These are phyloP conservation scores for Colletotrichum sp. DNA, from an alignment of 2,329 filamentous ascomycete genomes.

Conservation along the genomic window DNA sequence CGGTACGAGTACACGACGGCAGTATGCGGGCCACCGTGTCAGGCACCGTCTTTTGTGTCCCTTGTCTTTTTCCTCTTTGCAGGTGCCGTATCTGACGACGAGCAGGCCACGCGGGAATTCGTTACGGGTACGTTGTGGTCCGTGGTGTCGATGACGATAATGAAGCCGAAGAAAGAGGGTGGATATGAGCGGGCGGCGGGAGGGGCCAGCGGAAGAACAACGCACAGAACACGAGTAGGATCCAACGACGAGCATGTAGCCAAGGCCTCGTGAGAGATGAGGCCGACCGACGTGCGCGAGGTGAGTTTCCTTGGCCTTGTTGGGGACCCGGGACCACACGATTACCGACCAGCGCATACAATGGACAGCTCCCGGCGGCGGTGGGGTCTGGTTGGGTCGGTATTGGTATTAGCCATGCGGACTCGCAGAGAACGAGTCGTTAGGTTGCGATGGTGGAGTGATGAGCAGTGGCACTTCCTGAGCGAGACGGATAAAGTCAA, in stretches of 20 bases:
- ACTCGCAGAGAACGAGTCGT: neutral
- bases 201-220: neutral
- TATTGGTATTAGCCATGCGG: neutral
- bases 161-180: neutral
- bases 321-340: neutral
- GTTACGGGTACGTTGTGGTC: neutral
- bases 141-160: neutral
- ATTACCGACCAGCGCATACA: neutral
- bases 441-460: neutral
- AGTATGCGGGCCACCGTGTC: neutral
- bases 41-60: neutral
- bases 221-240: neutral
- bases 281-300: neutral
- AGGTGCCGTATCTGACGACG: neutral
- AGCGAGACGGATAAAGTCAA: neutral
- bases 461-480: constrained; percentile 1
- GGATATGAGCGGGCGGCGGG: neutral
- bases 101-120: neutral
- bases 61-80: neutral
- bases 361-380: neutral
- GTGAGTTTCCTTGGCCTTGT: neutral
- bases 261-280: neutral
- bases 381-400: neutral
- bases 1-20: neutral
- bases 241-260: neutral